Base-by-base conservation (phyloP, 768 basidiomycete species). In the Pulveroboletus ravenelii region DNA sequence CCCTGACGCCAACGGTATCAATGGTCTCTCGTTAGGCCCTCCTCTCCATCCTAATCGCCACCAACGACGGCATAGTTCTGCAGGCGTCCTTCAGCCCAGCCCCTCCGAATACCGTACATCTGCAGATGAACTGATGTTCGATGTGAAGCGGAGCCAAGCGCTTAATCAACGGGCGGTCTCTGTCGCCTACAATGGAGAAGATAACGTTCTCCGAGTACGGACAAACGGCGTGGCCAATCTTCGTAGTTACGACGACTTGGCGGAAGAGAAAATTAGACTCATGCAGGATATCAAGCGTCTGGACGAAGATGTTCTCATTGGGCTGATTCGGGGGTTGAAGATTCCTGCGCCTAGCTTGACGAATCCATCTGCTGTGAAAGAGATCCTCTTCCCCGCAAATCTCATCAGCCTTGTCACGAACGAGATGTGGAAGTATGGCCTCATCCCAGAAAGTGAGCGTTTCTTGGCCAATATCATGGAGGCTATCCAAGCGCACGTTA, bases 391-490 rank as follows among this genome's bases (percentile, higher is more conserved):
- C 85, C 96, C 96, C 10, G 94, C 96, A 23, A 97, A 98, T 68
- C 81, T 99, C 52, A 98, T 99, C 70, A 92, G 89, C 65, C 74
- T 98, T 41, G 86, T 96, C 57, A 95, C 93, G n/a, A 99, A 99
- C 69, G 96, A 98, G 71, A 99, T 99, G 96, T 98, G 96, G 96
- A 97, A 96, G 71, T 93, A 95, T 62, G 93, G 94, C 43, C 81
- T 99, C 57, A 97, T 98, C 58, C 78, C 84, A 14, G 96, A 99
- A 70, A 95, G 93, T 72, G 96, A 98, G 70, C 79, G 94, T 42
- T 98, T 99, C 81, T 75, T 99, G 51, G 96, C 96, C 32, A 98
- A 95, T 66, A 90, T 98, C 49, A 98, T 98, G 95, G 94, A 97
- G 69, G 89, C 87, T 3, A 88, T 99, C 51, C 96, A 99, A 74